Evolutionary conservation across 257 asterid species (phyloP), one percentile per base, ranked within the genome.

Genomic region (Solanum paucissectum): DNA sequence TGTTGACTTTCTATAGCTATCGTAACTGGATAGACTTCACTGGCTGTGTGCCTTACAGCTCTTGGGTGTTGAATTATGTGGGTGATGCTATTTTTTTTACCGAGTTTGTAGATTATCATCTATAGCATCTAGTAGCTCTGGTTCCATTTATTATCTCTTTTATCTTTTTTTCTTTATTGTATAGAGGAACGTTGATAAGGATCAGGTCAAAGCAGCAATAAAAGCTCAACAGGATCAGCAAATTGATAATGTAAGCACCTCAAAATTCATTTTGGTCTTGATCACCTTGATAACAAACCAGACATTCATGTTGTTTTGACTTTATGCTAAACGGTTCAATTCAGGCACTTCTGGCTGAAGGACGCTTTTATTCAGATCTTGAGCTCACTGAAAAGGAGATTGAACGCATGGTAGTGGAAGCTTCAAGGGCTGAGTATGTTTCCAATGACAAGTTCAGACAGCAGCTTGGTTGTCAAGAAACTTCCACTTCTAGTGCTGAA

Each of bases 151-250:
- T 69, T 81, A 29, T 32, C 33, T 40, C 32, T 36, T 44, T 44
- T 29, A 2, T 42, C 49, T 86, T 40, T 34, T 52, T 18, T 89
- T 42, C 34, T 90, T 85, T 86, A 29, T 88, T 10, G 87, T 87
- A 87, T 93, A 97, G 99, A 88, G 90, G 7, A 94, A 93, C 83
- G 88, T 95, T 7, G 98, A 94, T 55, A 94, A 91, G 91, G 98
- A 95, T 93, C 94, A 97, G 94, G 96, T 97, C 71, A 97, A 97
- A 93, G 99, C 98, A 29, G 99, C 99, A 44, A 97, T 97, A 37
- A 95, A 92, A 94, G 98, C 99, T 88, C 99, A 97, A 90, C 99
- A 96, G 90, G 99, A 97, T 88, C 99, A 97, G 90, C 99, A 96
- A 93, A 97, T 97, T 86, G 98, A 97, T 89, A 94, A 95, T 85